Conservation (phyloP, 306 rosid species). For the Lagenaria siceraria region DNA sequence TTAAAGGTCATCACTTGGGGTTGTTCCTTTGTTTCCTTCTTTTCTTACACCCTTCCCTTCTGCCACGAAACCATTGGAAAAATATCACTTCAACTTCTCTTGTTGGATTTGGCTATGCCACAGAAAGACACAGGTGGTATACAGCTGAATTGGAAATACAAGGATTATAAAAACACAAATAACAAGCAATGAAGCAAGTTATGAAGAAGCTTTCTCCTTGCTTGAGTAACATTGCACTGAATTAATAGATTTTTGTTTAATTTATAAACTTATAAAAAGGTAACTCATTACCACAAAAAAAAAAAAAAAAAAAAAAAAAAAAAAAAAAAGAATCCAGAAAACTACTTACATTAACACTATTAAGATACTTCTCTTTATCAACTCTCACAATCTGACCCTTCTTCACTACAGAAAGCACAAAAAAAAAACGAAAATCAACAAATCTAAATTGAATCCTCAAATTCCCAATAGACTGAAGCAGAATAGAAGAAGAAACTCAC, state of each 20-base stretch:
- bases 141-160: too few relatives aligned
- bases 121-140: not conserved
- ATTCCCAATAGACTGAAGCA: not conserved
- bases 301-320: too few relatives aligned
- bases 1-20: not conserved
- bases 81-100: not conserved
- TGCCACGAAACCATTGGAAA: not conserved
- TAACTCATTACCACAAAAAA: not conserved
- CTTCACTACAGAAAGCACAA: constrained; percentile 60
- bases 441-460: not conserved
- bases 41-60: not conserved
- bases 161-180: not conserved
- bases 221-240: not conserved
- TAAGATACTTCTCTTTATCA: constrained; percentile 86
- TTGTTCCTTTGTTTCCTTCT: not conserved
- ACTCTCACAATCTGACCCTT: constrained; percentile 97
- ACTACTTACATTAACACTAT: constrained; percentile 59
- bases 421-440: not conserved
- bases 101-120: not conserved
- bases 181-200: not conserved
- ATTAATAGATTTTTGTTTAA: not conserved
- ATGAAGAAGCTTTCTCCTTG: not conserved
- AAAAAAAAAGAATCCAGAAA: not conserved
- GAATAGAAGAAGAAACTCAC: constrained; percentile 24
- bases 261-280: not conserved